phyloP scores from a whole-genome alignment of 2,329 filamentous ascomycete genomes.

The Fusarium sp. region DNA sequence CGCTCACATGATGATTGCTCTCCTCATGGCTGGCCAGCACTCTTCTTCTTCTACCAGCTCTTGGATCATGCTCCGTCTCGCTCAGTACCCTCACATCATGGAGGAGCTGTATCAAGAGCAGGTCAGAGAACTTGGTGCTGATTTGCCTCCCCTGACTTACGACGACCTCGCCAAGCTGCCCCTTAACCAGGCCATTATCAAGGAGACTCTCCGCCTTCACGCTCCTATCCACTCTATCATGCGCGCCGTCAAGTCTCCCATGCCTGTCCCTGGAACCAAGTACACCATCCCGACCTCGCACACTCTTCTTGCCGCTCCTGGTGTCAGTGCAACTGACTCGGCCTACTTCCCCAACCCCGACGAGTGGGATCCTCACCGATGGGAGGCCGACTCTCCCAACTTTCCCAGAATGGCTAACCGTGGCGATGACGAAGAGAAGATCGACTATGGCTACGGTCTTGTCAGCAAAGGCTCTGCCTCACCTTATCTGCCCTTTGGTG shows the following conservation, averaged over 20 bases:
- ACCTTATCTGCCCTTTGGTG: conserved; percentile 93
- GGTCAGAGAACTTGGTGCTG: conserved; percentile 73
- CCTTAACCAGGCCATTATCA: conserved; percentile 85
- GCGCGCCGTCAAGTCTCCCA: conserved; percentile 88
- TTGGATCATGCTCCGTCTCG: conserved; percentile 86
- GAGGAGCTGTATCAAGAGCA: conserved; percentile 89
- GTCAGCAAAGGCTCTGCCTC: conserved; percentile 90
- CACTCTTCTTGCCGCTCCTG: conserved; percentile 84
- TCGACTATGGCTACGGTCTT: conserved; percentile 93
- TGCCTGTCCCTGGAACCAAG: conserved; percentile 83
- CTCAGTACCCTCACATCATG: conserved; percentile 77
- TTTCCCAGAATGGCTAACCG: conserved; percentile 56
- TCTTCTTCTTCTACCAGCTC: conserved; percentile 84
- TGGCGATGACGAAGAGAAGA: conserved; percentile 75
- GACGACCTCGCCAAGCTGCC: conserved; percentile 82
- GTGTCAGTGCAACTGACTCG: conserved; percentile 77
- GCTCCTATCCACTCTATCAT: conserved; percentile 96
- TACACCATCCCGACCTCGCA: conserved; percentile 85
- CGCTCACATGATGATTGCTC: conserved; percentile 92
- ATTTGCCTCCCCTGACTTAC: conserved; percentile 78
- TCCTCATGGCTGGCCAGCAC: conserved; percentile 92
- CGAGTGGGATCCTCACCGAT: conserved; percentile 90
- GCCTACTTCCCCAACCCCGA: conserved; percentile 84
- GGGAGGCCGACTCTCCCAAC: conserved; percentile 73
- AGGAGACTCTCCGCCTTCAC: conserved; percentile 90